Base-by-base conservation (phyloP, 2,329 filamentous ascomycete genomes). In the Colletotrichum sp. region DNA sequence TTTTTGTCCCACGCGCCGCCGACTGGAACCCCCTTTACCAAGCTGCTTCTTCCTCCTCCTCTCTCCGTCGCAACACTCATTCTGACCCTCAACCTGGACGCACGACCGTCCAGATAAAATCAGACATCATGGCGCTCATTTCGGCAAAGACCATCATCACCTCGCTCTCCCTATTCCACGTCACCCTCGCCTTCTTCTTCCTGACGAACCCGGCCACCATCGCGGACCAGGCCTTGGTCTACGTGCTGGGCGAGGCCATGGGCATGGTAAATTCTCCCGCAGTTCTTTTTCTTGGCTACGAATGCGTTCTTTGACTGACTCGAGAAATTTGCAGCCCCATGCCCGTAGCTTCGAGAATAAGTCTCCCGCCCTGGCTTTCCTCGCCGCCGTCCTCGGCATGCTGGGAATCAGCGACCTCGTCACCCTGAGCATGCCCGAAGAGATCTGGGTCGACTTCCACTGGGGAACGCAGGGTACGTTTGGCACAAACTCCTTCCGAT, bases 151-250 rank as follows among this genome's bases (percentile, higher is more conserved):
- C 93, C 10, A 93, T 98, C 84, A 93, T 98, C 80, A 94, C 94
- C 80, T 93, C 92, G 68, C 87, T 98, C 79, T 94, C 94, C 79
- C 90, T 98, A 82, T 95, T 97, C 87, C 95, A 98, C 86, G 85
- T 98, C 78, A 95, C 94, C 7, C 88, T 97, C 65, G 95, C 93
- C 80, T 96, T 93, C 85, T 95, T 97, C 87, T 94, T 98, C 86
- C 89, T 98, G 80, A 93, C 92, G 57, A 93, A 90, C 74, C 96
- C 96, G 7, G 86, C 87, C 77, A 89, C 91, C 59, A 89, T 98
- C 80, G 92, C 94, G 65, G 93, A 96, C 82, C 95, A 98, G 81
- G 92, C 93, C 68, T 84, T 98, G 26, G 94, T 98, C 64, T 95
- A 92, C 79, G 90, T 98, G 34, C 86, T 98, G 30, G 95, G 95